A percentile compares a stretch with the other conserved stretches of the same genome.
Evolutionary conservation across 192 early-diverging fungal species (phyloP).

Genomic region (Coemansia sp.): DNA sequence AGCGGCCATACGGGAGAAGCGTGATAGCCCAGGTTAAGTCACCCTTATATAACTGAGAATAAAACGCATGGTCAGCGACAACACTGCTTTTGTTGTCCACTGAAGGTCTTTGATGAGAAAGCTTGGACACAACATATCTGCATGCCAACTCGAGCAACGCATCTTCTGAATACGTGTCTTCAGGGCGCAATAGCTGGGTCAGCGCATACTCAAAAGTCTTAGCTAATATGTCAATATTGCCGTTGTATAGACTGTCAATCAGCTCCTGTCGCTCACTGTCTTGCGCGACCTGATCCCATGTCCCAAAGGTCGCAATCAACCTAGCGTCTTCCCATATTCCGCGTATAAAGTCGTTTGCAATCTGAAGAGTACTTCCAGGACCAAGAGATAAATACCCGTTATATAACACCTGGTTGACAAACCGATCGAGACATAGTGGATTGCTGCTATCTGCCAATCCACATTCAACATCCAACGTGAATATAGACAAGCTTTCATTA

Average conservation of each 20-base stretch:
- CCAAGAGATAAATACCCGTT: neutral
- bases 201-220: neutral
- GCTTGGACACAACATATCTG: conserved; percentile 1
- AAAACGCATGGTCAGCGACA: neutral
- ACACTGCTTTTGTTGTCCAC: neutral
- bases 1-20: neutral
- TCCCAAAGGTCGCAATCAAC: conserved; percentile 4
- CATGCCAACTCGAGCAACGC: neutral
- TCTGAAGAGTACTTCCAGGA: neutral
- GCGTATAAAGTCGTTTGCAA: neutral
- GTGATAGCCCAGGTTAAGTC: neutral
- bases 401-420: neutral
- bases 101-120: neutral
- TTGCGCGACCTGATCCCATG: neutral
- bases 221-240: neutral
- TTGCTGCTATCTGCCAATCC: neutral
- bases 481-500: neutral
- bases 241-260: conserved; percentile 7
- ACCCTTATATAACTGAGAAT: neutral
- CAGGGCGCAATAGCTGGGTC: neutral
- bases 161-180: neutral
- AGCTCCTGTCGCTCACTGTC: conserved; percentile 1
- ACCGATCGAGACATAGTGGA: neutral
- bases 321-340: conserved; percentile 8
- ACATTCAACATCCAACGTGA: neutral